Percentiles rank a stretch among this genome's conserved stretches.
phyloP scores from a whole-genome alignment of 2,329 filamentous ascomycete species.

The Sarocladium strictum region DNA sequence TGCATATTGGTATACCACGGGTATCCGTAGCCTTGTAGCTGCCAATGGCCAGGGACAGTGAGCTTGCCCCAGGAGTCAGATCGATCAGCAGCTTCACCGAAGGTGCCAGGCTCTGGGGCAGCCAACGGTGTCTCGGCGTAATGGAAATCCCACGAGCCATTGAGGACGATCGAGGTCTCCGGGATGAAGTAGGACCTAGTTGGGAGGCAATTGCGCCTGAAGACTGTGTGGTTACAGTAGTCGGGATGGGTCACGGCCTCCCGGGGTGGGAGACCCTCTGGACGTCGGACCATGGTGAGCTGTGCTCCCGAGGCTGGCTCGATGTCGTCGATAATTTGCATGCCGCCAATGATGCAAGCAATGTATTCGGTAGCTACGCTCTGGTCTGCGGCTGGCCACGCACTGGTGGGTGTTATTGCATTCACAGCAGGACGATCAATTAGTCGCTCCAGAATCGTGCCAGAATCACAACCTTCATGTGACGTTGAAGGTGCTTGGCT shows the following conservation, averaged over 20 bases:
- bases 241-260: slow-evolving; percentile 7
- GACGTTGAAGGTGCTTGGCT: no score
- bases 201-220: slow-evolving; percentile 14
- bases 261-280: neutral
- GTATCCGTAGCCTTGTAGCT: slow-evolving; percentile 59
- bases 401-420: no score
- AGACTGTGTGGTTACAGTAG: slow-evolving; percentile 13
- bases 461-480: no score
- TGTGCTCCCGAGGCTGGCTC: neutral
- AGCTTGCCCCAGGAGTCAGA: slow-evolving; percentile 11
- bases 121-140: slow-evolving; percentile 1
- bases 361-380: no score
- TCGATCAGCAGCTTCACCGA: slow-evolving; percentile 14
- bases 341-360: neutral
- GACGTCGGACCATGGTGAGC: neutral
- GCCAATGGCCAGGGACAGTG: slow-evolving; percentile 63
- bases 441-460: no score
- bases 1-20: slow-evolving; percentile 66
- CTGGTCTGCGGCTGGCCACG: no score
- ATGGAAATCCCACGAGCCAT: slow-evolving; percentile 33
- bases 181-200: slow-evolving; percentile 12
- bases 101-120: slow-evolving; percentile 18
- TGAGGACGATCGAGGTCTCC: slow-evolving; percentile 23
- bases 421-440: no score
- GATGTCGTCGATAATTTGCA: slow-evolving; percentile 1